A percentile compares a stretch with the other conserved stretches of the same genome.
phyloP scores from a whole-genome alignment of 192 early-diverging fungal genomes.

The Gigaspora rosea region DNA sequence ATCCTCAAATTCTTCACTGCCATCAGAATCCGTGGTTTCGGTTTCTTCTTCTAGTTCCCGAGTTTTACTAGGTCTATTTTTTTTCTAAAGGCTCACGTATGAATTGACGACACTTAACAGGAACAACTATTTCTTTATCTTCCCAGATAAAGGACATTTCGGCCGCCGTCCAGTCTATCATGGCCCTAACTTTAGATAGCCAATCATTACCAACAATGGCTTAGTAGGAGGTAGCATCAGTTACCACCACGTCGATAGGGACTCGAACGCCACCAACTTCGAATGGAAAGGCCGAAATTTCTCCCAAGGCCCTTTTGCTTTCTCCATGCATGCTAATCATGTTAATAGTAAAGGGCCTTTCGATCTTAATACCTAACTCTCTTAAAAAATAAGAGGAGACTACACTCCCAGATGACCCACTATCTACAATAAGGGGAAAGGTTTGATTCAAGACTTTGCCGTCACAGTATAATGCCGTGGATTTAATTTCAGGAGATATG shows the following conservation, averaged over 20 bases:
- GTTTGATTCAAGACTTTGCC: neutral
- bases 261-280: neutral
- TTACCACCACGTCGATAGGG: neutral
- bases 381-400: too few relatives aligned
- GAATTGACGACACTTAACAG: neutral
- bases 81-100: neutral
- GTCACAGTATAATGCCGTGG: neutral
- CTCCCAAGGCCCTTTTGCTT: neutral
- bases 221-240: neutral
- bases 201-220: conserved; percentile 3
- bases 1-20: neutral
- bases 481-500: neutral
- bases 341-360: too few relatives aligned
- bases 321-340: too few relatives aligned
- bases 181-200: neutral
- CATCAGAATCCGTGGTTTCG: neutral
- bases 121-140: neutral
- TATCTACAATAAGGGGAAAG: neutral
- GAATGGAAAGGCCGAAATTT: neutral
- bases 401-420: too few relatives aligned
- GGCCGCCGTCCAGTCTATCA: neutral
- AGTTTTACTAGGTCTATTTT: neutral
- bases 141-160: too few relatives aligned
- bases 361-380: too few relatives aligned
- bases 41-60: neutral